Percentiles rank a stretch among this genome's conserved stretches.
phyloP scores from a whole-genome alignment of 2,329 filamentous ascomycete species.

The Lizonia empirigonia region DNA sequence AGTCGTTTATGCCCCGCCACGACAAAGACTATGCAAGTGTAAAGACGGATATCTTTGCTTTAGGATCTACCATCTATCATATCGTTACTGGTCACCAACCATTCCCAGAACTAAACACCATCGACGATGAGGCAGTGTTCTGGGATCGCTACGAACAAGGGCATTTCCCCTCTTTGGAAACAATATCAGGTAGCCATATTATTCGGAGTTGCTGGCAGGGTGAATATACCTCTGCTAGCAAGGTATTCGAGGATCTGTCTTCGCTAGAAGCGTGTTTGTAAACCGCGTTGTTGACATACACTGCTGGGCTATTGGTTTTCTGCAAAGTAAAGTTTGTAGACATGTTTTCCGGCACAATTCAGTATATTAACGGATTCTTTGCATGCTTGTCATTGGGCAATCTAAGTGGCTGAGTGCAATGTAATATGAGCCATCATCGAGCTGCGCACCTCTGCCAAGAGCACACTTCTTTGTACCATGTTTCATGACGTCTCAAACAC shows the following conservation, averaged over 20 bases:
- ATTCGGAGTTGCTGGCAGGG: slow-evolving; percentile 26
- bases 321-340: too few relatives aligned
- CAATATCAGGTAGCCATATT: slow-evolving; percentile 15
- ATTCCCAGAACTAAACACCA: slow-evolving; percentile 25
- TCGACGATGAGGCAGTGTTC: slow-evolving; percentile 24
- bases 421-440: too few relatives aligned
- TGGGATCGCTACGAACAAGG: slow-evolving; percentile 13
- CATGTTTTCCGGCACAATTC: too few relatives aligned
- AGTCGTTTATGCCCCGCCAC: slow-evolving; percentile 27
- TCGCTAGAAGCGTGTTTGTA: not conserved
- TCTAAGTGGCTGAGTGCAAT: too few relatives aligned
- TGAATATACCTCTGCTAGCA: slow-evolving; percentile 19
- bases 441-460: too few relatives aligned
- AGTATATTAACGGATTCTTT: too few relatives aligned
- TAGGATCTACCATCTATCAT: slow-evolving; percentile 29
- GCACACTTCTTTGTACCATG: too few relatives aligned
- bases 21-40: slow-evolving; percentile 17
- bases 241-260: slow-evolving; percentile 18
- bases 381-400: too few relatives aligned
- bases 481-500: too few relatives aligned
- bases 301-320: too few relatives aligned
- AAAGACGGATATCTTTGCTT: slow-evolving; percentile 31
- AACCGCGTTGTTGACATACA: too few relatives aligned
- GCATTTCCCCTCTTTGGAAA: slow-evolving; percentile 15
- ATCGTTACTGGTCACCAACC: slow-evolving; percentile 23